phyloP scores from a whole-genome alignment of 2,329 filamentous ascomycete genomes.

The Lasiodiplodia hormozganensis region DNA sequence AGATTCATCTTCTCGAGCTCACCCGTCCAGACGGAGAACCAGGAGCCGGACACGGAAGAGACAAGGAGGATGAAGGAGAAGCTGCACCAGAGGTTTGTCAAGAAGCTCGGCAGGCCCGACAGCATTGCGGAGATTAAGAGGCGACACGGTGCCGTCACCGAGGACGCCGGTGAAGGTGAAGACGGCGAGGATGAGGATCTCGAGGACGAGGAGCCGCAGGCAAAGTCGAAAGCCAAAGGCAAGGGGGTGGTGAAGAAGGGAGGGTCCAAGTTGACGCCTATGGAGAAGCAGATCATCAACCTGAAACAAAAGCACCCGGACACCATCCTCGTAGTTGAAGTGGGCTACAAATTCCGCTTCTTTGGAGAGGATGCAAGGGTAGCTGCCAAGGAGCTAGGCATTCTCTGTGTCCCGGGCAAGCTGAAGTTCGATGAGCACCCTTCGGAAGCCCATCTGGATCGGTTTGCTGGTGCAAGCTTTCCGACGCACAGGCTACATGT shows the following conservation, averaged over 20 bases:
- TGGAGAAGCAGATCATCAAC: constrained; percentile 91
- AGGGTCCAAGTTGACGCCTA: constrained; percentile 85
- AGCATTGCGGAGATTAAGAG: constrained; percentile 74
- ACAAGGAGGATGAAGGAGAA: constrained; percentile 68
- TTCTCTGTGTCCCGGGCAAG: constrained; percentile 96
- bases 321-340: constrained; percentile 88
- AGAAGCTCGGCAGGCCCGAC: constrained; percentile 86
- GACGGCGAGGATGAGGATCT: constrained; percentile 61
- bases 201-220: constrained; percentile 59
- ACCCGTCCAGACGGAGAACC: constrained; percentile 41
- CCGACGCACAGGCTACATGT: constrained; percentile 90
- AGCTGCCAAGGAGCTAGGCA: constrained; percentile 88
- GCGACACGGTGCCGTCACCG: constrained; percentile 61
- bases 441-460: constrained; percentile 89
- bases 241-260: constrained; percentile 71
- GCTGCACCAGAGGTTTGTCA: constrained; percentile 84
- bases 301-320: constrained; percentile 93
- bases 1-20: constrained; percentile 66
- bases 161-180: constrained; percentile 60
- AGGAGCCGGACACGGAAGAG: constrained; percentile 57
- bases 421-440: constrained; percentile 92
- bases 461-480: constrained; percentile 95
- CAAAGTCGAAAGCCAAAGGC: constrained; percentile 53
- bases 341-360: constrained; percentile 97
- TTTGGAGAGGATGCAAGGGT: constrained; percentile 93